Percentiles rank a stretch among this genome's conserved stretches.
Conservation (phyloP, 495 filamentous ascomycete genomes). For the Xylaria cubensis region DNA sequence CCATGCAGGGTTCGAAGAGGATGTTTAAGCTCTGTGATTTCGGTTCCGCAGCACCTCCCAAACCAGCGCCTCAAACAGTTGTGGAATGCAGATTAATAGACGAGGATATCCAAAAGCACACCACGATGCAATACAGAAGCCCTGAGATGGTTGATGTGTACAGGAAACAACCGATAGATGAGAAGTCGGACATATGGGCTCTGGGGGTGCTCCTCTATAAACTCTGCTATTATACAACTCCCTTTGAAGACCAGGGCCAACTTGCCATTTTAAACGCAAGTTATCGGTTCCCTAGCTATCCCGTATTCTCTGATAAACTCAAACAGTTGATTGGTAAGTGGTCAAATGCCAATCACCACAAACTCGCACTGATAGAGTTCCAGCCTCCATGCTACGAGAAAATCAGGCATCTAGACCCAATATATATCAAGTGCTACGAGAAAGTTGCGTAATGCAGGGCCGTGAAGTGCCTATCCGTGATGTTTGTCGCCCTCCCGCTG, state of each 20-base stretch:
- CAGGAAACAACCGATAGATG: slow-evolving; percentile 93
- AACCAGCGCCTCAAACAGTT: slow-evolving; percentile 81
- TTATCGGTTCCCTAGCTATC: slow-evolving; percentile 90
- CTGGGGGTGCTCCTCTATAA: slow-evolving; percentile 96
- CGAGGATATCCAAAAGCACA: slow-evolving; percentile 96
- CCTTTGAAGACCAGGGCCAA: slow-evolving; percentile 96
- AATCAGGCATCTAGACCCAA: slow-evolving; percentile 82
- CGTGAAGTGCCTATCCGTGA: slow-evolving; percentile 90
- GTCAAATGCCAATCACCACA: not conserved
- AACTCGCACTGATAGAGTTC: slow-evolving; percentile 43
- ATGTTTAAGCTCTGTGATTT: slow-evolving; percentile 98
- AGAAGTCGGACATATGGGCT: slow-evolving; percentile 99
- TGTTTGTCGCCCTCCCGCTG: slow-evolving; percentile 57
- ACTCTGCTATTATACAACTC: slow-evolving; percentile 98
- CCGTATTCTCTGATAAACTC: slow-evolving; percentile 84
- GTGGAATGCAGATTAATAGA: slow-evolving; percentile 90
- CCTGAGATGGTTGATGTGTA: slow-evolving; percentile 99
- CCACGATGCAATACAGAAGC: slow-evolving; percentile 95
- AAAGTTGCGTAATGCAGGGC: slow-evolving; percentile 88
- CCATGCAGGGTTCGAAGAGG: slow-evolving; percentile 61
- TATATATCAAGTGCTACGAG: slow-evolving; percentile 88
- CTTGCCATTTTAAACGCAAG: slow-evolving; percentile 98
- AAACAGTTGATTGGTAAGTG: slow-evolving; percentile 89
- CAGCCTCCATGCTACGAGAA: slow-evolving; percentile 91
- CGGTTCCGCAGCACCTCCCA: slow-evolving; percentile 85